A percentile compares a stretch with the other conserved stretches of the same genome.
These are phyloP conservation scores for Yamadazyma oceani DNA, from an alignment of 1,139 yeast genomes.

Conservation along the genomic window DNA sequence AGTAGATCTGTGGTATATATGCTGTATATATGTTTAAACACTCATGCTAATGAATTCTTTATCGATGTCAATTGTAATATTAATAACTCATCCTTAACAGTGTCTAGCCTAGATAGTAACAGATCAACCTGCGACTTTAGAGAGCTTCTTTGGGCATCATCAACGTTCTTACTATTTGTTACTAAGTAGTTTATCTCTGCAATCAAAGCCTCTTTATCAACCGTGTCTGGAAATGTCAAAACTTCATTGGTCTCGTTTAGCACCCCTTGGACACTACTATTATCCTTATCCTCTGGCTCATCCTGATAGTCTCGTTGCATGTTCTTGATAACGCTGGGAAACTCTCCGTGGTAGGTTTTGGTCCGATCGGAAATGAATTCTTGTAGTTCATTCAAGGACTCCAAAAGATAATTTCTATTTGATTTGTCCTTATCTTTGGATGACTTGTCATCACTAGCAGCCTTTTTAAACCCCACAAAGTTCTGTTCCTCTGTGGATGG, in stretches of 20 bases:
- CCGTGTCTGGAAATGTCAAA: slow-evolving; percentile 12
- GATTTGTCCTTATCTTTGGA: slow-evolving; percentile 2
- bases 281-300: slow-evolving; percentile 20
- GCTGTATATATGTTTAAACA: not conserved
- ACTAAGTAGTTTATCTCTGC: slow-evolving; percentile 22
- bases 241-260: slow-evolving; percentile 8
- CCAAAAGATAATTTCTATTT: slow-evolving; percentile 25
- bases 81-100: slow-evolving; percentile 24
- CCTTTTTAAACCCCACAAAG: slow-evolving; percentile 9
- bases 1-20: no score
- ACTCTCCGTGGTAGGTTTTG: slow-evolving; percentile 27
- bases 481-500: slow-evolving; percentile 6
- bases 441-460: slow-evolving; percentile 3
- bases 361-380: slow-evolving; percentile 26
- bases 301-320: slow-evolving; percentile 16
- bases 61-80: slow-evolving; percentile 25
- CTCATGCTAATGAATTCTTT: slow-evolving; percentile 10
- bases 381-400: slow-evolving; percentile 27
- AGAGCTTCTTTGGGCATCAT: slow-evolving; percentile 5
- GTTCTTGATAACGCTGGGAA: slow-evolving; percentile 26
- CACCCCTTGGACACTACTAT: slow-evolving; percentile 25
- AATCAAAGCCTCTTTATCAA: slow-evolving; percentile 17
- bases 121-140: slow-evolving; percentile 16
- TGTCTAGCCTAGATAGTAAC: slow-evolving; percentile 17
- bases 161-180: slow-evolving; percentile 2